Conservation (phyloP, 345 rosid species). For the Rubroshorea leprosula region DNA sequence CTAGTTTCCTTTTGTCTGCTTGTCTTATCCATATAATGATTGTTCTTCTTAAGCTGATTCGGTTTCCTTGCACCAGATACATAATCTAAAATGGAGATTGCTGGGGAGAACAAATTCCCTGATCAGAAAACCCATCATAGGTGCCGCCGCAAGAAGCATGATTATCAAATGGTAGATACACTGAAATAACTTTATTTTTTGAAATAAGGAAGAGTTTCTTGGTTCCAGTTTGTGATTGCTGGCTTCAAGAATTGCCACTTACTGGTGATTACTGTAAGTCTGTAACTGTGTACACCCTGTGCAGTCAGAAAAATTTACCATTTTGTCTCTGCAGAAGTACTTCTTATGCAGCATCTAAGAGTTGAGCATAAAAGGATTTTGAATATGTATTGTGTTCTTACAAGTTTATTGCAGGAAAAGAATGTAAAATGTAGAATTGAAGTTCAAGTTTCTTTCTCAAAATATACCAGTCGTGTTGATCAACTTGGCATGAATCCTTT, state of each 20-base stretch:
- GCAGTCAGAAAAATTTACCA: background rate
- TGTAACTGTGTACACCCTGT: background rate
- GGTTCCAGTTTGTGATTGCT: background rate
- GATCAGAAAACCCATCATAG: conserved; percentile 75
- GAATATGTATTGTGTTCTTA: background rate
- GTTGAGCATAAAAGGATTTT: conserved; percentile 6
- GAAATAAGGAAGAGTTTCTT: background rate
- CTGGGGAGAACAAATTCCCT: conserved; percentile 65
- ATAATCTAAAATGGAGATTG: conserved; percentile 62
- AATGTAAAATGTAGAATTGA: background rate
- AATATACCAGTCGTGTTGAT: background rate
- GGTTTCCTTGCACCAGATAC: conserved; percentile 30
- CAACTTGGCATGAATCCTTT: background rate
- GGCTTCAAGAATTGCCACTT: background rate
- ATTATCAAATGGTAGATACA: conserved; percentile 62
- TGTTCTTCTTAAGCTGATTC: conserved; percentile 1
- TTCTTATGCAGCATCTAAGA: background rate
- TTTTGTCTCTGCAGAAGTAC: too few relatives aligned
- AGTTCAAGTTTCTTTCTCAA: background rate
- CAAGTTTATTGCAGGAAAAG: background rate
- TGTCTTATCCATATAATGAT: background rate
- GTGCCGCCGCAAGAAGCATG: conserved; percentile 84
- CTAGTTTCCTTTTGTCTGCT: background rate
- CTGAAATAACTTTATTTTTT: conserved; percentile 29
- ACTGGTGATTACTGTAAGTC: background rate